Base-by-base conservation (phyloP, 805 yeast species). In the Myxozyma neotropica region DNA sequence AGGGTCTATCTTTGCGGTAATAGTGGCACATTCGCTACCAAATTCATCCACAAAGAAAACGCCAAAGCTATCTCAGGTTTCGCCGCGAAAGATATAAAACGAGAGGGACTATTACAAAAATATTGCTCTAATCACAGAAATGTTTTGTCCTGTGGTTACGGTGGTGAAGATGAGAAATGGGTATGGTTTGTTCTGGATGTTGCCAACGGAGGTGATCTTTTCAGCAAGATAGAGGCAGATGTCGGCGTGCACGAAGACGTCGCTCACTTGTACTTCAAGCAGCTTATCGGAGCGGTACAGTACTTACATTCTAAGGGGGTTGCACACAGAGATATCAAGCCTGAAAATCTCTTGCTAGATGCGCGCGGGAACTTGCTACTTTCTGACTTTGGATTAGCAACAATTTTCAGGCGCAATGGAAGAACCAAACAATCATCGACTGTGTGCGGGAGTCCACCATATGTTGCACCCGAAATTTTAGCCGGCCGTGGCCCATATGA, bases 321-420 rank as follows among this genome's bases (percentile, higher is more conserved):
- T 35, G 86, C 88, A 1, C 88, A 83, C 69, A 71, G 89, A 52
- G 88, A 85, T 69, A 80, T 86, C 53, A 85, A 85, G 65, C 89
- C 89, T 0, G 89, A 86, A 66, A 85, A 85, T 65, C 78, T 88
- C 8, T 74, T 88, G 27, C 72, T 88, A 15, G 89, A 86, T 69
- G 74, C 75, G 24, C 71, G 76, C 31, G 91, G 92, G 2, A 86
- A 87, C 69, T 71, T 88, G 68, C 86, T 87, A 66, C 72, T 87
- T n/a, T 85, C 89, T 0, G 94, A 87, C 72, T 87, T 88, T 73
- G 94, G 94, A 0, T 73, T 88, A 15, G 90, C 92, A 0, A 80
- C 84, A 31, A 82, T 83, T 7, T 86, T 79, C 67, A 78, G 75
- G 63, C 79, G 80, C 43, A 75, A 75, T 55, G 87, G 87, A 1